Evolutionary conservation across 2,329 filamentous ascomycete species (phyloP).

Genomic region (Penicillium brevicompactum): DNA sequence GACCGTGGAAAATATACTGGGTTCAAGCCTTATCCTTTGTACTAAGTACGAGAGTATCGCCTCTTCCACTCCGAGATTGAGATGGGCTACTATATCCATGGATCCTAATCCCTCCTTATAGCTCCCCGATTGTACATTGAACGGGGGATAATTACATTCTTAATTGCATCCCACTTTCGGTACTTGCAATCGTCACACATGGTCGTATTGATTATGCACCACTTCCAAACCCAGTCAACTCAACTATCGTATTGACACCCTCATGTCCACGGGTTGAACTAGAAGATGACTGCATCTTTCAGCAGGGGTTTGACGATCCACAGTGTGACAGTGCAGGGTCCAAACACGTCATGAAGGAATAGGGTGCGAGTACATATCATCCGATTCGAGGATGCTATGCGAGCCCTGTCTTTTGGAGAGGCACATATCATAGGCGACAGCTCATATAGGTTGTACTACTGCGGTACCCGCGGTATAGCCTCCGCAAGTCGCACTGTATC

Average conservation of each 20-base stretch:
- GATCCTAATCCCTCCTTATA: no score
- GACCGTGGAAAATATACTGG: no score
- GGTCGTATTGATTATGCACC: no score
- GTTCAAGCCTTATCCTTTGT: no score
- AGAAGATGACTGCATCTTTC: conserved; percentile 10
- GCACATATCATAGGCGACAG: conserved; percentile 1
- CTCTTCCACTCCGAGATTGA: no score
- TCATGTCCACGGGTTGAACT: conserved; percentile 1
- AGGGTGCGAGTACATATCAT: conserved; percentile 11
- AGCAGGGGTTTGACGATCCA: conserved; percentile 4
- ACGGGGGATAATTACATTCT: no score
- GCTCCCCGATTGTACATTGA: no score
- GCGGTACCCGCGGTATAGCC: conserved; percentile 10
- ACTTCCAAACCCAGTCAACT: no score
- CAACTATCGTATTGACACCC: background rate
- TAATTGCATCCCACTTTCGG: no score
- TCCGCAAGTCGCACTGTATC: conserved; percentile 1
- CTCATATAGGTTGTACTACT: conserved; percentile 2
- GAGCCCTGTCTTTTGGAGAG: background rate
- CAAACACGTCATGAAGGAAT: conserved; percentile 5
- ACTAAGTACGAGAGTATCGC: no score
- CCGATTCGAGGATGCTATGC: conserved; percentile 7
- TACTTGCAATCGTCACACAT: no score
- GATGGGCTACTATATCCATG: no score
- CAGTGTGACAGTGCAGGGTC: conserved; percentile 6